Evolutionary conservation across 768 basidiomycete species (phyloP).

Genomic region (Trametes meyenii): DNA sequence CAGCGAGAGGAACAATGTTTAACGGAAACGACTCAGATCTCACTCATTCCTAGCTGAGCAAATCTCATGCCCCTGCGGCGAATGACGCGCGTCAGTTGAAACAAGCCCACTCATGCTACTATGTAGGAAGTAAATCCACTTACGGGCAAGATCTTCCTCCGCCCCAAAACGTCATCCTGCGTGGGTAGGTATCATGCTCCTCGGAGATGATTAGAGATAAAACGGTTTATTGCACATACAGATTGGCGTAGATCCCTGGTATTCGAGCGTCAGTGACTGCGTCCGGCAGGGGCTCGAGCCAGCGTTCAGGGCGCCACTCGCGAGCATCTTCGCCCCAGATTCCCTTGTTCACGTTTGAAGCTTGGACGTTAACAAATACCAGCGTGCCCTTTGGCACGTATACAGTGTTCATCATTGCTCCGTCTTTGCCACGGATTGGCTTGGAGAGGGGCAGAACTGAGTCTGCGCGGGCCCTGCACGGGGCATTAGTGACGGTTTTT

Average conservation of each 20-base stretch:
- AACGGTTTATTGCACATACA: background rate
- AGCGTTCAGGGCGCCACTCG: slow-evolving; percentile 21
- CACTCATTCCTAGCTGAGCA: slow-evolving; percentile 48
- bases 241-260: slow-evolving; percentile 7
- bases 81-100: background rate
- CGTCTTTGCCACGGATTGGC: slow-evolving; percentile 15
- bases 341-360: background rate
- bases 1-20: background rate
- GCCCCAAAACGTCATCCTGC: slow-evolving; percentile 20
- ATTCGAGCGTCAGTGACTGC: slow-evolving; percentile 11
- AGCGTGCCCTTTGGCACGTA: slow-evolving; percentile 19
- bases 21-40: slow-evolving; percentile 17
- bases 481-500: background rate
- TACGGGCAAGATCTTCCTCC: slow-evolving; percentile 18
- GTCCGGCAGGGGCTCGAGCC: slow-evolving; percentile 10
- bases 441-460: slow-evolving; percentile 14
- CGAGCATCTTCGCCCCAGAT: slow-evolving; percentile 15
- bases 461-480: background rate
- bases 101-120: background rate
- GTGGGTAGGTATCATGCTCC: background rate
- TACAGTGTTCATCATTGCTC: slow-evolving; percentile 11
- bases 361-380: slow-evolving; percentile 24
- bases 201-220: background rate
- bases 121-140: background rate
- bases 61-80: slow-evolving; percentile 45